Evolutionary conservation across 257 asterid species (phyloP).

Genomic region (Galeopsis tetrahit): DNA sequence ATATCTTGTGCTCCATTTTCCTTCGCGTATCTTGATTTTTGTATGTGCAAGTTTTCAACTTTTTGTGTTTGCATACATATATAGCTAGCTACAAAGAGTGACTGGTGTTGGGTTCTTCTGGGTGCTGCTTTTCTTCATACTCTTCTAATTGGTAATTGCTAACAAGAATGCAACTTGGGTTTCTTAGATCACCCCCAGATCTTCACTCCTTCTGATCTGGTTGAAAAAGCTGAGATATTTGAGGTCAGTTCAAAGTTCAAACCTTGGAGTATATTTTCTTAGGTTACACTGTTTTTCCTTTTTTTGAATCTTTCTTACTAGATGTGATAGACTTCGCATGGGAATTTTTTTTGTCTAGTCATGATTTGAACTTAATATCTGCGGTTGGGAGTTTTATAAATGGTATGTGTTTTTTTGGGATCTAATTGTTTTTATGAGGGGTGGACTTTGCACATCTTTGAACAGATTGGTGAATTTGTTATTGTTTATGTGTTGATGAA

Average conservation of each 20-base stretch:
- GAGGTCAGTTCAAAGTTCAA: slow-evolving; percentile 47
- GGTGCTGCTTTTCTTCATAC: slow-evolving; percentile 27
- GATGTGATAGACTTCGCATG: slow-evolving; percentile 7
- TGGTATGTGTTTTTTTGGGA: slow-evolving; percentile 19
- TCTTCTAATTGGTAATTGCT: slow-evolving; percentile 33
- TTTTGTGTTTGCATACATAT: background rate
- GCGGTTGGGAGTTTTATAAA: slow-evolving; percentile 25
- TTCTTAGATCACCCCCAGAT: slow-evolving; percentile 70
- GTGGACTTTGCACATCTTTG: slow-evolving; percentile 4
- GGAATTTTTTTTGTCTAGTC: slow-evolving; percentile 8
- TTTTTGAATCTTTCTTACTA: background rate
- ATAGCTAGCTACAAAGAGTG: slow-evolving; percentile 21
- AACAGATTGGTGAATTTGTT: slow-evolving; percentile 2
- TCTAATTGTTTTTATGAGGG: slow-evolving; percentile 28
- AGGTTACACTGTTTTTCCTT: background rate
- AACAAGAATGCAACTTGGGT: slow-evolving; percentile 46
- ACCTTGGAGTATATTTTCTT: slow-evolving; percentile 22
- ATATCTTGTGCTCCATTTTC: slow-evolving; percentile 26
- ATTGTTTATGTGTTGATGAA: slow-evolving; percentile 22
- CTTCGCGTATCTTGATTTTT: slow-evolving; percentile 16
- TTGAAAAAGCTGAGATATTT: slow-evolving; percentile 31
- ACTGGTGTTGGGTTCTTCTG: slow-evolving; percentile 33
- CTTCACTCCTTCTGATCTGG: slow-evolving; percentile 53
- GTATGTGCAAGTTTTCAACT: background rate
- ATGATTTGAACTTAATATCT: slow-evolving; percentile 13